phyloP scores from a whole-genome alignment of 495 filamentous ascomycete genomes.

The Tricharina praecox region DNA sequence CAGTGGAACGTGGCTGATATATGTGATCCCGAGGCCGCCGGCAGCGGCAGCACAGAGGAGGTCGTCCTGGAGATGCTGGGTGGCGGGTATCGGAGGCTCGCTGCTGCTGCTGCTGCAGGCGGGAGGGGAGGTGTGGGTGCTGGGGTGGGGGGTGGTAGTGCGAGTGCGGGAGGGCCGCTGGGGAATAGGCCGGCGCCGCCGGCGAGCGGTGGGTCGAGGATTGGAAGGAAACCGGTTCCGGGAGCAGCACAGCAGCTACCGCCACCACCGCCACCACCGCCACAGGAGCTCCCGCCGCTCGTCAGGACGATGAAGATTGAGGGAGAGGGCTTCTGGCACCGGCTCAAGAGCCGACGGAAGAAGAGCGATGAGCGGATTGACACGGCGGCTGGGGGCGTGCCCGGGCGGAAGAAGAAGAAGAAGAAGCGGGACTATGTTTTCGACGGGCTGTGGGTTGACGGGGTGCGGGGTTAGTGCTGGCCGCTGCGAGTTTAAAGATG shows the following conservation, averaged over 20 bases:
- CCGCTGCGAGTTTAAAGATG: slow-evolving; percentile 24
- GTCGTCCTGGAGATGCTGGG: slow-evolving; percentile 47
- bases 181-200: too few species aligned
- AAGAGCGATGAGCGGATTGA: not conserved
- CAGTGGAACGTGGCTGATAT: slow-evolving; percentile 62
- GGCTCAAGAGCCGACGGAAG: slow-evolving; percentile 14
- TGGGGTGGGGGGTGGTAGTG: too few species aligned
- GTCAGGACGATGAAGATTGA: slow-evolving; percentile 20
- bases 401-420: slow-evolving; percentile 10
- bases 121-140: slow-evolving; percentile 8
- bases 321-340: slow-evolving; percentile 19
- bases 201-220: slow-evolving; percentile 4
- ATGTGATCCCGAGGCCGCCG: not conserved
- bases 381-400: not conserved
- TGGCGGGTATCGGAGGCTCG: slow-evolving; percentile 45
- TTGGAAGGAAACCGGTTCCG: slow-evolving; percentile 9
- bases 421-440: slow-evolving; percentile 25
- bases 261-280: not conserved
- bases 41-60: not conserved
- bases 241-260: not conserved
- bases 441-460: slow-evolving; percentile 12
- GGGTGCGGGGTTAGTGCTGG: slow-evolving; percentile 9
- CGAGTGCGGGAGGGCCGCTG: too few species aligned
- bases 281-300: slow-evolving; percentile 8
- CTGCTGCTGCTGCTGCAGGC: slow-evolving; percentile 14